These are phyloP conservation scores for Neolentinus lepideus DNA, from an alignment of 1,284 basidiomycete species.

Conservation along the genomic window DNA sequence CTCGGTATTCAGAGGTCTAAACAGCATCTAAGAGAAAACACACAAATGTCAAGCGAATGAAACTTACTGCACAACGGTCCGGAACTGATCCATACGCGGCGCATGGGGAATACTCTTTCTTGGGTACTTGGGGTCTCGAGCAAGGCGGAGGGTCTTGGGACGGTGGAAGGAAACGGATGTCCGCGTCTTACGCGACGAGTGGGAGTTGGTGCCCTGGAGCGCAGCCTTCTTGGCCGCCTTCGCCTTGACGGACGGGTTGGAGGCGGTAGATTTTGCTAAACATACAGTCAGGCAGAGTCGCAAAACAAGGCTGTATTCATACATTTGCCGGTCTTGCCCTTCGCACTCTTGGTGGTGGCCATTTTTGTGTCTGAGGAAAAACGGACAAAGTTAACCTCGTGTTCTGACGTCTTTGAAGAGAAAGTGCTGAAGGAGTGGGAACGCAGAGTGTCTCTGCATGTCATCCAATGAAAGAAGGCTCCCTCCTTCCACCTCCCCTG, in stretches of 20 bases:
- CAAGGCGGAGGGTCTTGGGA: constrained; percentile 88
- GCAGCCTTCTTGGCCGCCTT: constrained; percentile 96
- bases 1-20: constrained; percentile 75
- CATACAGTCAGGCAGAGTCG: constrained; percentile 2
- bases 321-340: constrained; percentile 49
- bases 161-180: constrained; percentile 92
- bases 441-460: not conserved
- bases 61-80: constrained; percentile 83
- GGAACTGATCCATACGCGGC: constrained; percentile 97
- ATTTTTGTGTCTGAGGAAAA: constrained; percentile 23
- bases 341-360: constrained; percentile 57
- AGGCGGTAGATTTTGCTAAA: constrained; percentile 21
- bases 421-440: not conserved
- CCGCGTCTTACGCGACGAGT: constrained; percentile 79
- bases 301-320: constrained; percentile 25
- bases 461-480: not conserved
- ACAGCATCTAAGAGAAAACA: not conserved
- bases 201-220: constrained; percentile 78
- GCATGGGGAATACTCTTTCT: constrained; percentile 92
- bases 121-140: constrained; percentile 87
- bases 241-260: constrained; percentile 68
- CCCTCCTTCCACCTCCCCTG: not conserved
- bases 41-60: not conserved
- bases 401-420: not conserved
- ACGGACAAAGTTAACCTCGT: constrained; percentile 2